Conservation (phyloP, 2,329 filamentous ascomycete species). For the Scorias spongiosa region DNA sequence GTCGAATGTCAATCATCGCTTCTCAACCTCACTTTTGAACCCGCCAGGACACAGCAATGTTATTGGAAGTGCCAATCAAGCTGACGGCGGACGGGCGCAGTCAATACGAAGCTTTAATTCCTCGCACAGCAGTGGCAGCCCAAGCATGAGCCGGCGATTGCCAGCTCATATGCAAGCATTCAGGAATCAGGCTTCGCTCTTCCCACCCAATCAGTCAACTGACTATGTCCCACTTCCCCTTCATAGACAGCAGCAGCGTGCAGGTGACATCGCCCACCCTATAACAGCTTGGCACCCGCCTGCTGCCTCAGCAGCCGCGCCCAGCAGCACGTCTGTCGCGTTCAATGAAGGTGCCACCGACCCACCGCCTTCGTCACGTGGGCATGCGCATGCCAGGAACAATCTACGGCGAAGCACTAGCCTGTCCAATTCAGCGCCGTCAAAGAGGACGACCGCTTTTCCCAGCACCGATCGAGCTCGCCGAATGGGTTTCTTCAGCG, state of each 20-base stretch:
- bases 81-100: background rate
- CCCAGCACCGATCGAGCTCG: background rate
- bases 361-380: background rate
- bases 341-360: background rate
- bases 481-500: background rate
- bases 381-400: background rate
- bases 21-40: slow-evolving; percentile 14
- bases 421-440: background rate
- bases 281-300: slow-evolving; percentile 21
- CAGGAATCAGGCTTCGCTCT: slow-evolving; percentile 16
- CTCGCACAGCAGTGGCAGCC: background rate
- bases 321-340: background rate
- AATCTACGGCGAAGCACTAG: background rate
- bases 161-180: slow-evolving; percentile 20
- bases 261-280: slow-evolving; percentile 16
- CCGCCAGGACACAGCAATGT: slow-evolving; percentile 9
- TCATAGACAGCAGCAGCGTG: slow-evolving; percentile 2
- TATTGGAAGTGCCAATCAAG: background rate
- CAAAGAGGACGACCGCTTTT: background rate
- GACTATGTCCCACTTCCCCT: slow-evolving; percentile 14
- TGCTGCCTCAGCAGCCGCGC: slow-evolving; percentile 4
- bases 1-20: slow-evolving; percentile 5
- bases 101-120: background rate
- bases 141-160: slow-evolving; percentile 5
- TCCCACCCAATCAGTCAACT: slow-evolving; percentile 10